Percentiles rank a stretch among this genome's conserved stretches.
These are phyloP conservation scores for Colletotrichum theobromicola DNA, from an alignment of 2,329 filamentous ascomycete species.

Conservation along the genomic window DNA sequence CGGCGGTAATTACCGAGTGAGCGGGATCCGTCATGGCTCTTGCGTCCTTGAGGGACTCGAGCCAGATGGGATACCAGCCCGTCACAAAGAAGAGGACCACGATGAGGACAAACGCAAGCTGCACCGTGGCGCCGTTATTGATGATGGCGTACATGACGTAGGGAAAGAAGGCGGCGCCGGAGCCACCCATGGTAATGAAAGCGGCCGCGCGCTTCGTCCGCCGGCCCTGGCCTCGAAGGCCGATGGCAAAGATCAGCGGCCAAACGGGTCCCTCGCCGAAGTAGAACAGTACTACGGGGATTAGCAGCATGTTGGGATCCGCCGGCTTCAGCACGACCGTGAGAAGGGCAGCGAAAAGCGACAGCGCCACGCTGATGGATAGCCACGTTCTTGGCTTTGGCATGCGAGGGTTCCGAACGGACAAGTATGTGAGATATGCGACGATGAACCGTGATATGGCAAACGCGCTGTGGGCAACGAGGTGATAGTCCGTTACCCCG, in stretches of 20 bases:
- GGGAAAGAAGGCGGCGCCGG: slow-evolving; percentile 76
- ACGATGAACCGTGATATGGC: slow-evolving; percentile 75
- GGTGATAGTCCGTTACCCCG: slow-evolving; percentile 68
- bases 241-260: slow-evolving; percentile 81
- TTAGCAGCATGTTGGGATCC: slow-evolving; percentile 54
- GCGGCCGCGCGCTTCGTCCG: slow-evolving; percentile 80
- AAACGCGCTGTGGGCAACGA: slow-evolving; percentile 76
- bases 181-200: slow-evolving; percentile 78
- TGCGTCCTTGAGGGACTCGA: slow-evolving; percentile 52
- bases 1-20: slow-evolving; percentile 10
- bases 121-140: slow-evolving; percentile 62
- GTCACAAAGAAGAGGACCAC: slow-evolving; percentile 54
- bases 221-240: slow-evolving; percentile 79
- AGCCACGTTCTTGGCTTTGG: slow-evolving; percentile 75
- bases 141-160: slow-evolving; percentile 75
- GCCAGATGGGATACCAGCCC: slow-evolving; percentile 54
- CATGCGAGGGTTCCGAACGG: slow-evolving; percentile 50
- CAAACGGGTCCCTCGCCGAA: slow-evolving; percentile 86
- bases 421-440: slow-evolving; percentile 66
- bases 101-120: slow-evolving; percentile 69
- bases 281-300: slow-evolving; percentile 73
- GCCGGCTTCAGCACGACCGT: slow-evolving; percentile 48
- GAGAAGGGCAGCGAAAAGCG: slow-evolving; percentile 61
- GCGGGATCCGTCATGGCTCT: slow-evolving; percentile 47
- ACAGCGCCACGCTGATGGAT: slow-evolving; percentile 62